Conservation (phyloP, 345 rosid species). For the Arabis alpina region DNA sequence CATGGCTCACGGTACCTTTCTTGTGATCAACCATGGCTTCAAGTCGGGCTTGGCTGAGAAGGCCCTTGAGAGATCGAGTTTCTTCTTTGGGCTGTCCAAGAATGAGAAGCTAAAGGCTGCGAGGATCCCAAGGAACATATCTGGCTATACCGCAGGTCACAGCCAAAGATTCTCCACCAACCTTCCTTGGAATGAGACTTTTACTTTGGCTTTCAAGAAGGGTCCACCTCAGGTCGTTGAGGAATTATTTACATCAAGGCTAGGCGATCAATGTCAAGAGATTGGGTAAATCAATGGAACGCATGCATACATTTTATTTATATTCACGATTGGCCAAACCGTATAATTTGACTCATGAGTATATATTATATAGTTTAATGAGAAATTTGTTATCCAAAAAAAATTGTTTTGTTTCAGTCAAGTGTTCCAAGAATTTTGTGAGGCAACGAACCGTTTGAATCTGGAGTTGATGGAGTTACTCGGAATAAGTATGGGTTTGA, state of each 20-base stretch:
- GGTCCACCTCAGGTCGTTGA: conserved; percentile 36
- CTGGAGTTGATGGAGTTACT: conserved; percentile 38
- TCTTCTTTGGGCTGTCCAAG: conserved; percentile 47
- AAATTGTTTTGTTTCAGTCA: conserved; percentile 13
- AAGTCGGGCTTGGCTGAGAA: conserved; percentile 43
- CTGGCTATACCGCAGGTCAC: conserved; percentile 58
- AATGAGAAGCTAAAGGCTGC: conserved; percentile 42
- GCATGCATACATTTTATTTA: not conserved
- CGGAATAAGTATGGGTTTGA: conserved; percentile 46
- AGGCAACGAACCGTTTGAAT: conserved; percentile 33
- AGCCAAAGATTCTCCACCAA: conserved; percentile 55
- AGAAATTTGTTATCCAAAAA: not conserved
- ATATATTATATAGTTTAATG: not conserved
- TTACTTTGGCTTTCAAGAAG: conserved; percentile 45
- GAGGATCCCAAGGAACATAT: conserved; percentile 35
- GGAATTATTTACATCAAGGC: conserved; percentile 42
- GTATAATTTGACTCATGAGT: not conserved
- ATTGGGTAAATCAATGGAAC: conserved; percentile 46
- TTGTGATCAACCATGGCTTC: conserved; percentile 67
- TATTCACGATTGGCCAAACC: not conserved
- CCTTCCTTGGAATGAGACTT: conserved; percentile 74
- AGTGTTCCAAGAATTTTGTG: conserved; percentile 39
- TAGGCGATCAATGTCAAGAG: conserved; percentile 47
- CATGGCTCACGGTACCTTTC: conserved; percentile 63
- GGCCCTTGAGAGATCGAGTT: conserved; percentile 41